Conservation (phyloP, 495 filamentous ascomycete species). For the Ascodesmis nigricans region DNA sequence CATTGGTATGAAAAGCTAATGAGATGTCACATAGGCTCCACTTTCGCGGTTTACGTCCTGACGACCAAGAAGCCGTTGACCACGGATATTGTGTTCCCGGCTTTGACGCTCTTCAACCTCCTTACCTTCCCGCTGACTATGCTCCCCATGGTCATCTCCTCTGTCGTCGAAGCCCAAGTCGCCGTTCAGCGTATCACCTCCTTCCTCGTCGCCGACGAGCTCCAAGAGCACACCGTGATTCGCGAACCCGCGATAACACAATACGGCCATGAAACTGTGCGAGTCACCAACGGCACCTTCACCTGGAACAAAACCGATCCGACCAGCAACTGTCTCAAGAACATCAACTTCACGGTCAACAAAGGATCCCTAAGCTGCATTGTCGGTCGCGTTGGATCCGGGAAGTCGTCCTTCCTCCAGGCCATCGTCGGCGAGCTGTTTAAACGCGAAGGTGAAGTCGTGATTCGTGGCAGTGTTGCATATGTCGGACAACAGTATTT, state of each 20-base stretch:
- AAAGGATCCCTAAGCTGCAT: conserved; percentile 87
- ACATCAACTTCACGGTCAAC: conserved; percentile 65
- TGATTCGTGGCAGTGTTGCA: conserved; percentile 56
- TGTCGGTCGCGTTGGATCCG: conserved; percentile 82
- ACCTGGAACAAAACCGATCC: conserved; percentile 56
- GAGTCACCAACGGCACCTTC: conserved; percentile 66
- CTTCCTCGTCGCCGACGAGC: conserved; percentile 70
- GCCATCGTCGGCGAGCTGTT: conserved; percentile 73
- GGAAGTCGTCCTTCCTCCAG: conserved; percentile 83
- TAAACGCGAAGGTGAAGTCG: conserved; percentile 70
- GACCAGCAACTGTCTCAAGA: conserved; percentile 35
- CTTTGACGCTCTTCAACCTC: conserved; percentile 32
- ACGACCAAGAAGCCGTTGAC: conserved; percentile 60
- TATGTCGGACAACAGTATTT: conserved; percentile 85
- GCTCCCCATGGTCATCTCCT: conserved; percentile 92
- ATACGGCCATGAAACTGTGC: conserved; percentile 61
- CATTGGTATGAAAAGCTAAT: not conserved
- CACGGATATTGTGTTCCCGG: conserved; percentile 89
- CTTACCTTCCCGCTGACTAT: conserved; percentile 89
- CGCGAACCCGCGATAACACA: conserved; percentile 44
- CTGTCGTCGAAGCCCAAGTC: conserved; percentile 87
- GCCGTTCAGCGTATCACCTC: conserved; percentile 69
- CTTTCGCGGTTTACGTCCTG: conserved; percentile 83
- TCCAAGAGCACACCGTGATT: conserved; percentile 64
- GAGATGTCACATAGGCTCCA: conserved; percentile 32